These are phyloP conservation scores for Malus hybrid DNA, from an alignment of 331 rosid genomes.

Conservation along the genomic window DNA sequence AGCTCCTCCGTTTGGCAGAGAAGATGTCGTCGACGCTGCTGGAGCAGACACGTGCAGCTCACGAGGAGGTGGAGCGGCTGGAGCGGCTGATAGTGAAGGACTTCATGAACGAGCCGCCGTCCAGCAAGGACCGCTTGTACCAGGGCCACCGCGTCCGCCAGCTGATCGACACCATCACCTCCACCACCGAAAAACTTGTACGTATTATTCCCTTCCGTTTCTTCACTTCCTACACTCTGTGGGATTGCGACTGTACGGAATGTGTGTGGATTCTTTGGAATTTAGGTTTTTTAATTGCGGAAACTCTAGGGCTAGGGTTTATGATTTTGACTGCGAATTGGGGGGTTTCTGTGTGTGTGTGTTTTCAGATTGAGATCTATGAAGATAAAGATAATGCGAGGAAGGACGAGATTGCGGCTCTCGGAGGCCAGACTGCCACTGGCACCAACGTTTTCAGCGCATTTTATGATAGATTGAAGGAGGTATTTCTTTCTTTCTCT, in stretches of 20 bases:
- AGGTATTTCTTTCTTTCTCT: slow-evolving; percentile 36
- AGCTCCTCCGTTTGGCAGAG: neutral
- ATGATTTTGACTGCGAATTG: neutral
- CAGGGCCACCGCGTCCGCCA: slow-evolving; percentile 85
- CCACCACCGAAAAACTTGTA: slow-evolving; percentile 68
- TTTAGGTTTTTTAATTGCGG: neutral
- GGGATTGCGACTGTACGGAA: neutral
- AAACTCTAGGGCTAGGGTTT: neutral
- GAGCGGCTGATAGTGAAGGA: slow-evolving; percentile 89
- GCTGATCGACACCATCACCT: slow-evolving; percentile 63
- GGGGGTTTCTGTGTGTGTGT: neutral
- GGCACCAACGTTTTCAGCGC: slow-evolving; percentile 90
- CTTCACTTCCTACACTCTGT: neutral
- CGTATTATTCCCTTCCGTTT: neutral
- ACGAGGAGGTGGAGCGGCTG: slow-evolving; percentile 90
- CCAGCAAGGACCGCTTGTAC: slow-evolving; percentile 68
- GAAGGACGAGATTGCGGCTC: slow-evolving; percentile 96
- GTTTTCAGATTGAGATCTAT: slow-evolving; percentile 59
- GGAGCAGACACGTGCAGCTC: slow-evolving; percentile 77
- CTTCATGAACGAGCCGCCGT: slow-evolving; percentile 64
- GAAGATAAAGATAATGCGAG: slow-evolving; percentile 81
- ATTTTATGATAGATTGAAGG: slow-evolving; percentile 87
- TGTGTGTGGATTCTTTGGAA: neutral
- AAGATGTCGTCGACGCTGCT: slow-evolving; percentile 92
- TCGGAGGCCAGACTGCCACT: slow-evolving; percentile 87